Evolutionary conservation across 106 monocot species (phyloP), one percentile per base, ranked within the genome.

Genomic region (Apostasia shenzhenica): DNA sequence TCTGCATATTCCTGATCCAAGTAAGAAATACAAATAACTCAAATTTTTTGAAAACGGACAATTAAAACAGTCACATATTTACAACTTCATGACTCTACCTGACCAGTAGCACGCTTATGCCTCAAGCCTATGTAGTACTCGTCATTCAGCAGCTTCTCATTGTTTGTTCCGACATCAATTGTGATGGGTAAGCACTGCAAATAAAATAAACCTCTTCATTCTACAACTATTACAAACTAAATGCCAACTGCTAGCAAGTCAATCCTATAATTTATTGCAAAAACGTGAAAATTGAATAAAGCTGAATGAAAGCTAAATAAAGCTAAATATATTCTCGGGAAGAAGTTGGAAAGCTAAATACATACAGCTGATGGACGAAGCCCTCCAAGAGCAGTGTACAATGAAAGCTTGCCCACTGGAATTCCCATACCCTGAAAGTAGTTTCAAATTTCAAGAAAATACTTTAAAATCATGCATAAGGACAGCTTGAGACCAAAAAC

Each of bases 81-180:
- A 26, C 26, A 26, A 26, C 26, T 26, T 26, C 26, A 26, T 26
- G 26, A 26, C 26, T 8, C 2, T 66, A 87, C 94, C 90, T 94
- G 78, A 12, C 87, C 94, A 54, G 80, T 90, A 6, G 94, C 87
- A 42, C 94, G 78, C 62, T 65, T 90, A 73, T 85, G 94, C 59
- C 79, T 87, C 41, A 94, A 81, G 13, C 94, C 90, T 69, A 85
- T 94, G 60, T 94, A 94, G 59, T 90, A 94, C 43, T 94, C 94
- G 73, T 94, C 87, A 13, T 83, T 83, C 47, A 94, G 67, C 60
- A 94, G 59, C 59, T 76, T 11, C 66, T 94, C 85, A 63, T 94
- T 94, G 69, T 94, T 94, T 71, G 94, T 94, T 1, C 94, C 94
- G 37, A 94, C 94, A 79, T 94, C 94, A 75, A 94, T 87, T 12